These are phyloP conservation scores for Ordospora colligata DNA, from an alignment of 371 early-diverging fungal species.

Conservation along the genomic window DNA sequence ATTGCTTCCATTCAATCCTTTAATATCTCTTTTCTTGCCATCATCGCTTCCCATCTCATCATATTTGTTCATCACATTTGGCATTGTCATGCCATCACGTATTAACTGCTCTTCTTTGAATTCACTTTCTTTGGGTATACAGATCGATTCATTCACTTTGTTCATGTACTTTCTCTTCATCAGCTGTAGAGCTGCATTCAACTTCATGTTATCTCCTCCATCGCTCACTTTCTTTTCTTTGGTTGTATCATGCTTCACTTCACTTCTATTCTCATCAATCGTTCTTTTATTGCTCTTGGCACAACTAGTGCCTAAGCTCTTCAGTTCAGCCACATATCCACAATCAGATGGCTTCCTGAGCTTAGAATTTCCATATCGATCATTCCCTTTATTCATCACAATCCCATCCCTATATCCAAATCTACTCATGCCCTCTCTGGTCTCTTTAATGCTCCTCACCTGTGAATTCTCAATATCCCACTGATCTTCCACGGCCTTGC, in stretches of 20 bases:
- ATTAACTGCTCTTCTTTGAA: not conserved
- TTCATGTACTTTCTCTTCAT: not conserved
- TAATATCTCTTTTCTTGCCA: not conserved
- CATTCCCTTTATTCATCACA: too few species aligned
- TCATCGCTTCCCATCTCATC: not conserved
- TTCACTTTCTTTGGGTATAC: not conserved
- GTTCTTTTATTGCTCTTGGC: not conserved
- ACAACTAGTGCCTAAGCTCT: too few species aligned
- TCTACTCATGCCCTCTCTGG: too few species aligned
- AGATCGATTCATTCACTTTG: not conserved
- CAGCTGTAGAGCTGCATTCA: constrained; percentile 11
- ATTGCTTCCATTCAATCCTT: constrained; percentile 4
- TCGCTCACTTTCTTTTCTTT: too few species aligned
- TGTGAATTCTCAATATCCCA: too few species aligned
- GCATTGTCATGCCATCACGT: not conserved
- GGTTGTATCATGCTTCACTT: too few species aligned
- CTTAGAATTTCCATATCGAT: not conserved
- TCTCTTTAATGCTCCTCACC: too few species aligned
- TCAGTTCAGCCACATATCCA: not conserved
- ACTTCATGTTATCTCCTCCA: not conserved
- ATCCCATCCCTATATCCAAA: not conserved
- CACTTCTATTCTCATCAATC: too few species aligned
- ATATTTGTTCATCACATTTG: too few species aligned
- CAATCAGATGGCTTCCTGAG: not conserved
- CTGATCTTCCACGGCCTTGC: too few species aligned